phyloP scores from a whole-genome alignment of 768 basidiomycete genomes.

The Boletus rubropictus region DNA sequence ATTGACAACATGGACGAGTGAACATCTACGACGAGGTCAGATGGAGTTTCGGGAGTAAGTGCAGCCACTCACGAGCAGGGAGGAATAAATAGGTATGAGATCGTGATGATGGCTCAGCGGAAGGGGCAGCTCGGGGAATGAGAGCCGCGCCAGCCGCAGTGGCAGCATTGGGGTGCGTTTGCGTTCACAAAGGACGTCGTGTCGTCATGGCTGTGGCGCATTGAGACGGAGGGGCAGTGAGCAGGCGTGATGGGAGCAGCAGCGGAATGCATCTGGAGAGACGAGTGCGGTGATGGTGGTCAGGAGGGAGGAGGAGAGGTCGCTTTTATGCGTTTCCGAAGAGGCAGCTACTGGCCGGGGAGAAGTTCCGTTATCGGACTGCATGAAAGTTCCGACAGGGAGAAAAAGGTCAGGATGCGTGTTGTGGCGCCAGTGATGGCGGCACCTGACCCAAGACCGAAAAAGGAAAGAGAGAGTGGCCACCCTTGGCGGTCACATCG shows the following conservation, averaged over 20 bases:
- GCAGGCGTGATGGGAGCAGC: slow-evolving; percentile 12
- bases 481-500: slow-evolving; percentile 30
- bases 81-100: slow-evolving; percentile 26
- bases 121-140: slow-evolving; percentile 61
- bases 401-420: slow-evolving; percentile 25
- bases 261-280: slow-evolving; percentile 18
- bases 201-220: slow-evolving; percentile 22
- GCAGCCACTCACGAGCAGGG: slow-evolving; percentile 21
- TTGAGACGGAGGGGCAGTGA: slow-evolving; percentile 21
- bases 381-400: slow-evolving; percentile 31
- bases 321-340: slow-evolving; percentile 27
- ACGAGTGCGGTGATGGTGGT: background rate
- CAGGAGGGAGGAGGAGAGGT: background rate
- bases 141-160: slow-evolving; percentile 65
- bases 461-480: slow-evolving; percentile 17
- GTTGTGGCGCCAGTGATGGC: slow-evolving; percentile 36
- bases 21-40: slow-evolving; percentile 9
- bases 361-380: slow-evolving; percentile 35
- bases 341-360: slow-evolving; percentile 25
- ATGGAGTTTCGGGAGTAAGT: slow-evolving; percentile 1
- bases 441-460: slow-evolving; percentile 24
- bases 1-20: slow-evolving; percentile 26
- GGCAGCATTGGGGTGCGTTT: slow-evolving; percentile 72
- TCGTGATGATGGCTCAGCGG: slow-evolving; percentile 37
- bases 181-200: slow-evolving; percentile 38